Base-by-base conservation (phyloP, 2,329 filamentous ascomycete species). In the Akanthomyces lecanii region DNA sequence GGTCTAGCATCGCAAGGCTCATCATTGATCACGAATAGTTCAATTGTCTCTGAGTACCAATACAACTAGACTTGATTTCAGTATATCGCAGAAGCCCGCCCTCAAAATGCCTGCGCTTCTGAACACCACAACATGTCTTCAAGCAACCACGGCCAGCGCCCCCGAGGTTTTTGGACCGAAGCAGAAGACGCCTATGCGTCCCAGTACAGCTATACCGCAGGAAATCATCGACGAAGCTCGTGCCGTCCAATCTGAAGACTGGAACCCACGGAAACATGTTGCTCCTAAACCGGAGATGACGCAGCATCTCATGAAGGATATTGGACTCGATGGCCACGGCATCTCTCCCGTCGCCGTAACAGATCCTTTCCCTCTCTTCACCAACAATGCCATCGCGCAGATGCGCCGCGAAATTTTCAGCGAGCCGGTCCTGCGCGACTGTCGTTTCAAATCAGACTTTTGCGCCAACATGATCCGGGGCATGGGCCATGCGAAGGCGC, bases 301-400 rank as follows among this genome's bases (percentile, higher is more conserved):
- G 21, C 48, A 36, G 48, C 48, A 52, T n/a, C 12, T 30, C 3
- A 89, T 89, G 86, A 78, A 82, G 67, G 86, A 89, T 38, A 76
- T 89, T 58, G 85, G 83, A 2, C 82, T 83, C 47, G 78, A 83
- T 42, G 78, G 79, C 62, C 78, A 76, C 56, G 87, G 86, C 5
- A 79, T 89, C 30, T 89, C 87, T 1, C 80, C 81, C 1, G 77
- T 85, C 55, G 87, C 85, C 14, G 85, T 88, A 58, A 87, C 86
- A 0, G 83, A 88, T 63, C 85, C 86, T 0, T 89, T 89, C 71
- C 78, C 78, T 4, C 78, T 89, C 28, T 89, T 89, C 73, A 83
- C 83, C 12, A 69, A 78, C 38, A 84, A 87, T 53, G 86, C 86
- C 2, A 79, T 89, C 57, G 74, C 82, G 68, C 79, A 82, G 58